phyloP scores from a whole-genome alignment of 208 protist genomes.

The Wallacemonas sp. region DNA sequence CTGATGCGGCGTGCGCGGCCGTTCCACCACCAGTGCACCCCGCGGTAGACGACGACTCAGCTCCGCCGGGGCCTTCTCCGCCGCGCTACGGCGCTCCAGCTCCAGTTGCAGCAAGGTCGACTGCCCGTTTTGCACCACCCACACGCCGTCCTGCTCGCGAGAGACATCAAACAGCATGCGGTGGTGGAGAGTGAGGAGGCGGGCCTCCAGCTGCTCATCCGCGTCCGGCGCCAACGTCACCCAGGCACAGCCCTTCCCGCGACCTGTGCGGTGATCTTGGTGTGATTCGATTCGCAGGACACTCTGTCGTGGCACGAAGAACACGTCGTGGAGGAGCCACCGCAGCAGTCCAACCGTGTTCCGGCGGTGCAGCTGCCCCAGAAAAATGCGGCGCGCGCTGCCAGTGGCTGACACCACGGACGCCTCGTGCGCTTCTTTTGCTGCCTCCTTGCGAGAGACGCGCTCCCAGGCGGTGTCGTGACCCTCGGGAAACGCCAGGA shows the following conservation, averaged over 20 bases:
- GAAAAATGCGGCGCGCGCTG: neutral
- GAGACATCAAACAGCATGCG: conserved; percentile 5
- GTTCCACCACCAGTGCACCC: conserved; percentile 2
- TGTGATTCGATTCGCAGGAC: neutral
- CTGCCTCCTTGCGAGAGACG: neutral
- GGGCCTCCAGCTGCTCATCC: neutral
- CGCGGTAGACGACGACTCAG: conserved; percentile 3
- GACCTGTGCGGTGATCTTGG: neutral
- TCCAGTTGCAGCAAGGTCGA: neutral
- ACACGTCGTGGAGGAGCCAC: neutral
- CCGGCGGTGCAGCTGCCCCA: conserved; percentile 3
- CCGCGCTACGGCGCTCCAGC: neutral
- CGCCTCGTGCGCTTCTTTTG: too few relatives aligned
- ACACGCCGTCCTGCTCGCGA: neutral
- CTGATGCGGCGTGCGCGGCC: neutral
- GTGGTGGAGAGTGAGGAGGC: neutral
- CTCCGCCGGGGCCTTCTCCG: neutral
- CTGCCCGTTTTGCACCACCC: neutral
- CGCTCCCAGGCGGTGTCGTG: neutral
- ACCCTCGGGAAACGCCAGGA: neutral
- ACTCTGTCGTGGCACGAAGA: neutral
- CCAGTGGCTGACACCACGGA: neutral
- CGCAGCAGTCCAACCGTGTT: conserved; percentile 1
- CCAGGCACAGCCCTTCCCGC: conserved; percentile 6
- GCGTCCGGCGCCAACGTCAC: neutral